These are phyloP conservation scores for Crithidia bombi DNA, from an alignment of 208 protist species.

Conservation along the genomic window DNA sequence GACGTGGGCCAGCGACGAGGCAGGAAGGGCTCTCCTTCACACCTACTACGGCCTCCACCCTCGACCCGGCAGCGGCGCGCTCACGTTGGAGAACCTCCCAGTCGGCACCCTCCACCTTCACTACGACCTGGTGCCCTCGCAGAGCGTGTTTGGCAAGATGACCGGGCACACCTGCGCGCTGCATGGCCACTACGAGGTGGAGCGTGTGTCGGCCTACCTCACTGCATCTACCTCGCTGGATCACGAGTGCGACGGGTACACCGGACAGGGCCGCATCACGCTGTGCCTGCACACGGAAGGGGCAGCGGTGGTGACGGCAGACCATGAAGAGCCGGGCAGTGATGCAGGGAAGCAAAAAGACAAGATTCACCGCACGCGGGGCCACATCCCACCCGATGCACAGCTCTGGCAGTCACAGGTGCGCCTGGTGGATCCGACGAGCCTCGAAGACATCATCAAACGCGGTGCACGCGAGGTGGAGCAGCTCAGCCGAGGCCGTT, in stretches of 20 bases:
- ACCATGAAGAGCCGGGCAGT: neutral
- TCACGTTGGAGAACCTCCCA: conserved; percentile 57
- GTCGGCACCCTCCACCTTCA: conserved; percentile 61
- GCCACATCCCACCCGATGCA: conserved; percentile 2
- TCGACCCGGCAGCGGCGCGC: conserved; percentile 41
- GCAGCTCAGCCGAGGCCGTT: conserved; percentile 38
- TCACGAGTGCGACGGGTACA: conserved; percentile 92
- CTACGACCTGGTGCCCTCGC: conserved; percentile 80
- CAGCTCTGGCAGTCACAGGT: conserved; percentile 48
- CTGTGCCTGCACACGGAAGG: conserved; percentile 78
- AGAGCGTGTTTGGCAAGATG: conserved; percentile 77
- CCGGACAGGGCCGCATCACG: conserved; percentile 57
- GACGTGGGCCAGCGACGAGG: conserved; percentile 5
- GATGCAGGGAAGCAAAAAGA: neutral
- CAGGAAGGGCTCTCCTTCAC: conserved; percentile 9
- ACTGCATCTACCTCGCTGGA: conserved; percentile 66
- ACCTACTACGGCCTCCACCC: conserved; percentile 50
- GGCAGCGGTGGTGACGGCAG: neutral
- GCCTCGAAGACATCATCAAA: conserved; percentile 69
- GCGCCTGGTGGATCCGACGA: conserved; percentile 48
- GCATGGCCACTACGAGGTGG: conserved; percentile 51
- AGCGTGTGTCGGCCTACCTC: conserved; percentile 84
- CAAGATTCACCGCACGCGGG: neutral
- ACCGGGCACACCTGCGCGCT: conserved; percentile 53
- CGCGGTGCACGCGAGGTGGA: conserved; percentile 54